phyloP scores from a whole-genome alignment of 148 eudicot genomes.

The Amaranthus cruentus region DNA sequence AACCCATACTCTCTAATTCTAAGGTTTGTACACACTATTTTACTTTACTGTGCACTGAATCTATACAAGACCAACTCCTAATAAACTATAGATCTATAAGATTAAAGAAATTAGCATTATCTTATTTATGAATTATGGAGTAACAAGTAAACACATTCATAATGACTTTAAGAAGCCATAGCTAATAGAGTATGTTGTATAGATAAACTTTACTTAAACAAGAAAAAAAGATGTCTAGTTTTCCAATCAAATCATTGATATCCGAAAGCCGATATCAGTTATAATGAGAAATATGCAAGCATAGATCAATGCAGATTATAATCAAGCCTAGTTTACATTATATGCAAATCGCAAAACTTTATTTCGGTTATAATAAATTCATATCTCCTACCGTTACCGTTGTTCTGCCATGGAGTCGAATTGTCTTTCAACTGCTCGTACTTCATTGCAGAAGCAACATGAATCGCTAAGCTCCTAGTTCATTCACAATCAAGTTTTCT shows the following conservation, averaged over 20 bases:
- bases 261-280: not conserved
- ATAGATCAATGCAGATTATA: not conserved
- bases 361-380: not conserved
- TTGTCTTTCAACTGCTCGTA: not conserved
- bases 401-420: not conserved
- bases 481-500: conserved; percentile 41
- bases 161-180: too few relatives aligned
- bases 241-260: not conserved
- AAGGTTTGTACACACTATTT: too few relatives aligned
- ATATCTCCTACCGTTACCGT: not conserved
- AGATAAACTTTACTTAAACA: not conserved
- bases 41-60: too few relatives aligned
- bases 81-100: too few relatives aligned
- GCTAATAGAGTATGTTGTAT: not conserved
- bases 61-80: too few relatives aligned
- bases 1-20: too few relatives aligned
- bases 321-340: not conserved
- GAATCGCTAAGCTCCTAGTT: conserved; percentile 9
- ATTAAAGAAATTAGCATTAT: too few relatives aligned
- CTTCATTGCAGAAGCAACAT: not conserved
- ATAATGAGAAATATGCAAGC: not conserved
- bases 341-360: not conserved
- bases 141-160: too few relatives aligned
- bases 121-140: too few relatives aligned
- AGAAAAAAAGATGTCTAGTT: too few relatives aligned